Percentiles rank a stretch among this genome's conserved stretches.
Conservation (phyloP, 1,284 basidiomycete species). For the Fistulinella cinereoalba region DNA sequence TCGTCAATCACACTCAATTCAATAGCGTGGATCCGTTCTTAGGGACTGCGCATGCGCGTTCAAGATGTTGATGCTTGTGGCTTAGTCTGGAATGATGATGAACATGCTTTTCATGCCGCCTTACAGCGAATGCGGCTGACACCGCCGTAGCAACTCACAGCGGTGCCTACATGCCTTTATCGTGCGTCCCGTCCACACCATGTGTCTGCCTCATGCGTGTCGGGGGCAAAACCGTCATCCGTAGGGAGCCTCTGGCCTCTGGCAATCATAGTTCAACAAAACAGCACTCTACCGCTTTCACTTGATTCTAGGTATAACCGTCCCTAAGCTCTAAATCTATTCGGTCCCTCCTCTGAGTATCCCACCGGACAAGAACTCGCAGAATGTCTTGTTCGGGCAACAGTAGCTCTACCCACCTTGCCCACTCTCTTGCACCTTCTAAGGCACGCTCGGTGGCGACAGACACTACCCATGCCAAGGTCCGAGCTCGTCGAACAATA, state of each 20-base stretch:
- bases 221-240: not conserved
- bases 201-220: not conserved
- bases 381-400: conserved; percentile 20
- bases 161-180: not conserved
- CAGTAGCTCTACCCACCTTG: conserved; percentile 1
- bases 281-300: not conserved
- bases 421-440: conserved; percentile 4
- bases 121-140: not conserved
- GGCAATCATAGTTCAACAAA: not conserved
- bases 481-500: conserved; percentile 4
- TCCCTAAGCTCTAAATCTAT: too few relatives aligned
- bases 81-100: too few relatives aligned
- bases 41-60: too few relatives aligned
- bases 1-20: not conserved
- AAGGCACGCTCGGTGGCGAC: conserved; percentile 10
- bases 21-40: too few relatives aligned
- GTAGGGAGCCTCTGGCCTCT: not conserved
- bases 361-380: too few relatives aligned
- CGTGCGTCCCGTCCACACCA: not conserved
- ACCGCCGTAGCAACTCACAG: not conserved
- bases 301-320: not conserved
- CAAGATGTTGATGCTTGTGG: too few relatives aligned
- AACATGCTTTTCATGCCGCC: not conserved
- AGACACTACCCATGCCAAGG: conserved; percentile 5
- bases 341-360: too few relatives aligned